These are phyloP conservation scores for Entophlyctis luteolus DNA, from an alignment of 192 early-diverging fungal species.

Conservation along the genomic window DNA sequence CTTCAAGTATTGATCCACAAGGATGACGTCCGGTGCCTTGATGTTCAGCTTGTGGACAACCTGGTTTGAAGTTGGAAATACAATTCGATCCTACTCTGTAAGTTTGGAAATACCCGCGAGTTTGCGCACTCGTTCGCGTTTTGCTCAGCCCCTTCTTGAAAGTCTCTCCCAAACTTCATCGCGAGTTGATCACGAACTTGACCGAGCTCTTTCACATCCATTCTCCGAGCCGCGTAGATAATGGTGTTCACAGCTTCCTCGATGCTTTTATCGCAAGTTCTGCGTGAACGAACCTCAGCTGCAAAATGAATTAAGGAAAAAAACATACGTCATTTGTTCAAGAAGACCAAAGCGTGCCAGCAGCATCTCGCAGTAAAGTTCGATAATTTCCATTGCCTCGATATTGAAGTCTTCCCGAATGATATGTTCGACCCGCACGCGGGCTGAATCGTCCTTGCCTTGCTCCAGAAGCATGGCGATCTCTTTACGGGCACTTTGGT, in stretches of 20 bases:
- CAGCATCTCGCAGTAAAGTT: constrained; percentile 86
- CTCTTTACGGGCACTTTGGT: constrained; percentile 71
- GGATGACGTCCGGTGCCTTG: constrained; percentile 69
- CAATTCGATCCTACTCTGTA: not conserved
- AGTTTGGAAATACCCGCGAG: constrained; percentile 49
- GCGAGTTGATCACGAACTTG: constrained; percentile 69
- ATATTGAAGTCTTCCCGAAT: constrained; percentile 89
- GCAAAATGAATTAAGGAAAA: too few species aligned
- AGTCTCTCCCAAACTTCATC: constrained; percentile 80
- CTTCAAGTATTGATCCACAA: constrained; percentile 82
- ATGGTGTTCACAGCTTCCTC: constrained; percentile 83
- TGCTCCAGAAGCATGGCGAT: constrained; percentile 76
- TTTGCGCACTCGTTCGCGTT: constrained; percentile 73
- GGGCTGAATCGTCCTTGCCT: constrained; percentile 82
- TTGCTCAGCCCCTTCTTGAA: constrained; percentile 68
- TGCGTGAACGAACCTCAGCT: constrained; percentile 20
- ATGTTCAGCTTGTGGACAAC: constrained; percentile 77
- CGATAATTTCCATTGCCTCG: constrained; percentile 93
- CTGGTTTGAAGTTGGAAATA: constrained; percentile 31
- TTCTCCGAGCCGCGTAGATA: constrained; percentile 84
- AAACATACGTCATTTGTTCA: constrained; percentile 73
- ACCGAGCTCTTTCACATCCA: constrained; percentile 79
- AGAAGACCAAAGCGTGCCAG: constrained; percentile 82
- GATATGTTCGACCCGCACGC: constrained; percentile 83
- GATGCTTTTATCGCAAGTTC: constrained; percentile 75